A percentile compares a stretch with the other conserved stretches of the same genome.
phyloP scores from a whole-genome alignment of 306 rosid genomes.

The Gastrolobium villosum region DNA sequence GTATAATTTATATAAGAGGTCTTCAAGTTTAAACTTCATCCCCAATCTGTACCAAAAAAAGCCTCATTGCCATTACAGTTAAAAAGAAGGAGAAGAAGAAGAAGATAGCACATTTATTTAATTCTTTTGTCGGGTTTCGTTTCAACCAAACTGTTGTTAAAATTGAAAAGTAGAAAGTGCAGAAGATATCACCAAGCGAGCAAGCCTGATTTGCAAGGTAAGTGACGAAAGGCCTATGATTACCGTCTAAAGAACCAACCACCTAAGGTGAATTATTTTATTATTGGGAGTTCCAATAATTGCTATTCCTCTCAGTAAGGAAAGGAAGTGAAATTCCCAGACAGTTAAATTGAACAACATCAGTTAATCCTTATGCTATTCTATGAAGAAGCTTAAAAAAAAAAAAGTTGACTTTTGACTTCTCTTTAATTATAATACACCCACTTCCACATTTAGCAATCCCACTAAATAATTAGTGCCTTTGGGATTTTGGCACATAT shows the following conservation, averaged over 20 bases:
- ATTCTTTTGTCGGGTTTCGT: slow-evolving; percentile 40
- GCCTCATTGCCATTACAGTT: no score
- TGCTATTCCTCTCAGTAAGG: slow-evolving; percentile 25
- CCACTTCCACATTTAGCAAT: slow-evolving; percentile 40
- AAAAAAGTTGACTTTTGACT: slow-evolving; percentile 37
- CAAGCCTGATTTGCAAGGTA: neutral
- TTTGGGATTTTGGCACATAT: slow-evolving; percentile 30
- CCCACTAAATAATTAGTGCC: slow-evolving; percentile 52
- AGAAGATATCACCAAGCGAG: neutral
- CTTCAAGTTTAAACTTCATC: no score
- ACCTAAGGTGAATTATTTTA: slow-evolving; percentile 8
- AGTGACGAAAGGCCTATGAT: slow-evolving; percentile 5
- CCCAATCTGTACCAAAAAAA: no score
- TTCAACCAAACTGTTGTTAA: slow-evolving; percentile 72
- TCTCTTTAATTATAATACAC: slow-evolving; percentile 18
- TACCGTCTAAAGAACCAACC: neutral
- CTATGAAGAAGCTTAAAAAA: neutral
- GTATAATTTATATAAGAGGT: no score
- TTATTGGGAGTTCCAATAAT: slow-evolving; percentile 29
- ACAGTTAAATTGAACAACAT: slow-evolving; percentile 12
- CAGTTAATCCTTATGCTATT: slow-evolving; percentile 30
- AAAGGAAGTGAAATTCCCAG: slow-evolving; percentile 22
- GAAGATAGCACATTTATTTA: neutral
- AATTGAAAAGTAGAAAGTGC: slow-evolving; percentile 45
- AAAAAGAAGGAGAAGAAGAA: no score